phyloP scores from a whole-genome alignment of 2,329 filamentous ascomycete species.

The Penicillium sp. region DNA sequence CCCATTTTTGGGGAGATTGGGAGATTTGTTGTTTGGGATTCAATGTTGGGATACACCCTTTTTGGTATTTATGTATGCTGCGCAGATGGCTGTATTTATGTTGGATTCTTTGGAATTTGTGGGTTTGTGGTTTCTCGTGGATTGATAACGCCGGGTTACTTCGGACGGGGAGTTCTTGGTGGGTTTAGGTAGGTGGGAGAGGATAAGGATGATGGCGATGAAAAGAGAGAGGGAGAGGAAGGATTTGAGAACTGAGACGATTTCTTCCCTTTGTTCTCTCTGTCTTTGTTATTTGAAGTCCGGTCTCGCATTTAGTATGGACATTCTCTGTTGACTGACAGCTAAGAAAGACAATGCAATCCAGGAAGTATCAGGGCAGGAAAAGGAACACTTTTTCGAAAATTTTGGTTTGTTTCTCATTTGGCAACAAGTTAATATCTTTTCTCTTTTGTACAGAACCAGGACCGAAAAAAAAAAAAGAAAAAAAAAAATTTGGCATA shows the following conservation, averaged over 20 bases:
- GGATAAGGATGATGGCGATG: neutral
- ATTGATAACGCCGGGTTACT: neutral
- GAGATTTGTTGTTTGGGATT: too few species aligned
- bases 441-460: conserved; percentile 27
- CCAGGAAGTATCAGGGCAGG: neutral
- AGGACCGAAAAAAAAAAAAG: conserved; percentile 14
- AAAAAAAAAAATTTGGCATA: conserved; percentile 18
- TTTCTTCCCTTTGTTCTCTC: neutral
- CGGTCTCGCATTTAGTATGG: neutral
- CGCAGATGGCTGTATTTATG: too few species aligned
- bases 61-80: neutral
- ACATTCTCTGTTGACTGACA: neutral
- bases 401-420: conserved; percentile 25
- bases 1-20: neutral
- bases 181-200: neutral
- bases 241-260: neutral
- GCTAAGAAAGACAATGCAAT: neutral
- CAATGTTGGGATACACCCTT: neutral
- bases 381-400: conserved; percentile 11
- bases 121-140: neutral
- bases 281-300: neutral
- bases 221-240: neutral
- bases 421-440: conserved; percentile 23
- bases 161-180: neutral
- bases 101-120: neutral